Conservation (phyloP, 2,329 filamentous ascomycete genomes). For the Aspergillus sojae region DNA sequence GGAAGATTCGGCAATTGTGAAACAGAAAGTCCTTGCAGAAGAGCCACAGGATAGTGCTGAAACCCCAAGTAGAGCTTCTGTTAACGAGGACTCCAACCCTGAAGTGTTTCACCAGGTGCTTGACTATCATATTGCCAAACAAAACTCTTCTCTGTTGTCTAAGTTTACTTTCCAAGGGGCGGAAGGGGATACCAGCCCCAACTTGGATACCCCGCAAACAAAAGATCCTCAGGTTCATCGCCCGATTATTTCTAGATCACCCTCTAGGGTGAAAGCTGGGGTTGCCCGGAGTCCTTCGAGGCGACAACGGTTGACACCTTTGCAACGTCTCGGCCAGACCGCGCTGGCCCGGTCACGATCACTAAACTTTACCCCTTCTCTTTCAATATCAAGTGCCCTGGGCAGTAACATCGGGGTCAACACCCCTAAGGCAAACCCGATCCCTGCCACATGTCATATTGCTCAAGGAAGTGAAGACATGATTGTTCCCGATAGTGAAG, state of each 20-base stretch:
- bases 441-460: not conserved
- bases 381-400: slow-evolving; percentile 6
- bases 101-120: slow-evolving; percentile 38
- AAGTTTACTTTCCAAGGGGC: slow-evolving; percentile 37
- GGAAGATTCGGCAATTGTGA: not conserved
- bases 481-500: slow-evolving; percentile 55
- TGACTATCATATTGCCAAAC: slow-evolving; percentile 39
- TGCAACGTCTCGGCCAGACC: slow-evolving; percentile 45
- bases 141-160: slow-evolving; percentile 39
- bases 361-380: slow-evolving; percentile 27
- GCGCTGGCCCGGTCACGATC: slow-evolving; percentile 43
- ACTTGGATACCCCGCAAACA: slow-evolving; percentile 1
- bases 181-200: slow-evolving; percentile 2
- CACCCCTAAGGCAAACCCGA: not conserved
- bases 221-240: not conserved
- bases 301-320: slow-evolving; percentile 34
- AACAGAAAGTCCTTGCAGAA: not conserved
- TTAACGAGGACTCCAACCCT: slow-evolving; percentile 21
- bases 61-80: slow-evolving; percentile 7
- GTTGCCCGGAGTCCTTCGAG: slow-evolving; percentile 6
- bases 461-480: slow-evolving; percentile 54
- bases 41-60: not conserved
- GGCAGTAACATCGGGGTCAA: not conserved
- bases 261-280: not conserved
- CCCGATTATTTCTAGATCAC: not conserved